Conservation (phyloP, 1,139 yeast genomes). For the Meyerozyma smithsonii region DNA sequence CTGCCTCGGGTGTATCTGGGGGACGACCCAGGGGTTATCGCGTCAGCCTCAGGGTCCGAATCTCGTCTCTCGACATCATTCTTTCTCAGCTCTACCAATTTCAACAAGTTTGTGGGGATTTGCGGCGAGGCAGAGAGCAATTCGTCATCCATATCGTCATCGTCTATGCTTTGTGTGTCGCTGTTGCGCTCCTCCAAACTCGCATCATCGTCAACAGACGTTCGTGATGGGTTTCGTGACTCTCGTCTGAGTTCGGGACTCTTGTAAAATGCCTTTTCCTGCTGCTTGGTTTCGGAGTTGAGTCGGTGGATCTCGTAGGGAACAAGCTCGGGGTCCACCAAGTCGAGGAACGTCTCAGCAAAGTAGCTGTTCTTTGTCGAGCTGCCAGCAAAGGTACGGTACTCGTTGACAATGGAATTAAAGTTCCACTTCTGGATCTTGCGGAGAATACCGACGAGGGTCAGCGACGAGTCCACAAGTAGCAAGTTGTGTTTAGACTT, state of each 20-base stretch:
- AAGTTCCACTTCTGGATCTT: slow-evolving; percentile 87
- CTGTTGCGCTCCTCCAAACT: slow-evolving; percentile 8
- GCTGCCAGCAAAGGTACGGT: slow-evolving; percentile 60
- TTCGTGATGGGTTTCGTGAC: not conserved
- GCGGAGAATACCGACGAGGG: slow-evolving; percentile 75
- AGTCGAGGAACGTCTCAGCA: slow-evolving; percentile 79
- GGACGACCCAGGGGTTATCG: slow-evolving; percentile 30
- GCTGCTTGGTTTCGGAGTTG: slow-evolving; percentile 15
- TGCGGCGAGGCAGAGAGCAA: slow-evolving; percentile 62
- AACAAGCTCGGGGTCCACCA: slow-evolving; percentile 53
- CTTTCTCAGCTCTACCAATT: slow-evolving; percentile 51
- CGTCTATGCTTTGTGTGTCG: slow-evolving; percentile 26
- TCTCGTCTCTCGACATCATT: slow-evolving; percentile 24
- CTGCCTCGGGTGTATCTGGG: slow-evolving; percentile 20
- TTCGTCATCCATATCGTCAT: slow-evolving; percentile 47
- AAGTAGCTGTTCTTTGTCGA: slow-evolving; percentile 68
- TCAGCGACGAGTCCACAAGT: slow-evolving; percentile 74
- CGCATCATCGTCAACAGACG: slow-evolving; percentile 6
- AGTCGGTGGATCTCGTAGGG: slow-evolving; percentile 36
- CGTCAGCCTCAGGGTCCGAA: slow-evolving; percentile 12
- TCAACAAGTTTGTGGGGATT: slow-evolving; percentile 55
- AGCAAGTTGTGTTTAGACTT: slow-evolving; percentile 62
- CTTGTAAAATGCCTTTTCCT: slow-evolving; percentile 4
- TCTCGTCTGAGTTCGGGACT: slow-evolving; percentile 4
- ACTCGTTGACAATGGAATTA: slow-evolving; percentile 79